Base-by-base conservation (phyloP, 2,329 filamentous ascomycete genomes). In the Albophoma yamanashiensis region DNA sequence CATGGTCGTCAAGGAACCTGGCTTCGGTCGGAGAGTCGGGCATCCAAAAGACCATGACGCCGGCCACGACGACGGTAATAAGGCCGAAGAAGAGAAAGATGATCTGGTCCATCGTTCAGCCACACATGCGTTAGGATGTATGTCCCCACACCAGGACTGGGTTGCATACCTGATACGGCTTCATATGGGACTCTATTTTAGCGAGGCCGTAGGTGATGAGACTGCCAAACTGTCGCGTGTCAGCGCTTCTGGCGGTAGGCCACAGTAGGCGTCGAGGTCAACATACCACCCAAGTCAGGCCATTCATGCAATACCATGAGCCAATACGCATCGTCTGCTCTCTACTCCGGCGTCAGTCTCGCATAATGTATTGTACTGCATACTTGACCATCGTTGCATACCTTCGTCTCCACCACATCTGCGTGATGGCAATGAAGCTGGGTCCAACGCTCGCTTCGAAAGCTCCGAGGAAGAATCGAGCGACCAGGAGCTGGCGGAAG, bases 241-340 rank as follows among this genome's bases (percentile, higher is more conserved):
- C 31, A 70, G 61, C 42, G 57, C 17, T 59, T 36, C 15, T 27
- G 60, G 55, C 20, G 31, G 27, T 12, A 42, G 36, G 7, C 27
- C 2, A n/a, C 43, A 12, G 25, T 8, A 4, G 43, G 14, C 25
- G 4, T 40, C 2, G 25, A 64, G 70, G 36, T 42, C 3, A 34
- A 65, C 72, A 40, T 43, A 77, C 75, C 64, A 84, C 82, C 66
- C 80, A 82, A 4, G 81, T 82, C 4, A 85, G 68, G 2, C 83
- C 83, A 59, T 85, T 82, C 79, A 84, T 86, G 25, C 77, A 79
- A 65, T 85, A 85, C 83, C 83, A 86, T 2, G 78, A 76, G 11
- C 80, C 79, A 15, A 82, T 80, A 3, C 83, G 73, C 57, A 81
- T 68, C 0, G 83, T 84, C 68, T 86, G 83, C 64, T 86, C 83